A percentile compares a stretch with the other conserved stretches of the same genome.
Conservation (phyloP, 495 filamentous ascomycete genomes). For the Terfezia boudieri region DNA sequence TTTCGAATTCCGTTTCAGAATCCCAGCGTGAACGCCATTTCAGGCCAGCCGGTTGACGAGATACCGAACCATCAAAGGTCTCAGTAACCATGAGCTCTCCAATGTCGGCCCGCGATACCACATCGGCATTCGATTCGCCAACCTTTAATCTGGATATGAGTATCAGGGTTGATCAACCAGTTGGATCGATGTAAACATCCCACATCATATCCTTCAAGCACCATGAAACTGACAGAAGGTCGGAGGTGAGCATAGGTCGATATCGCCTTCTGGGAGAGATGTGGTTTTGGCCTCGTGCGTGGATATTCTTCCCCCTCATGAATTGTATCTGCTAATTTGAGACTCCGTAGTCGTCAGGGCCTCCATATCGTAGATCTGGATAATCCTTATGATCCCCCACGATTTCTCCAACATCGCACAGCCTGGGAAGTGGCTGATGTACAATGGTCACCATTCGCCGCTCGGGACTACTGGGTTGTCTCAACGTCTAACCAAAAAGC, state of each 20-base stretch:
- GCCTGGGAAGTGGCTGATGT: conserved; percentile 97
- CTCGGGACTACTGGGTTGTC: conserved; percentile 75
- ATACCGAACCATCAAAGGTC: background rate
- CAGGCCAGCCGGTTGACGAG: no score
- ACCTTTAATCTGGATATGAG: conserved; percentile 70
- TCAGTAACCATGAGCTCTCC: conserved; percentile 6
- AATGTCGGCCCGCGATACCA: conserved; percentile 19
- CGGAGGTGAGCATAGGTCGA: conserved; percentile 24
- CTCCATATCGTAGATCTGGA: conserved; percentile 88
- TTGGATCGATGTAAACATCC: conserved; percentile 35
- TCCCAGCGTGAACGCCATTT: no score
- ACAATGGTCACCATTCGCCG: conserved; percentile 88
- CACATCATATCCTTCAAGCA: background rate
- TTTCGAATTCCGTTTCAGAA: no score
- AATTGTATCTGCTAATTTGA: no score
- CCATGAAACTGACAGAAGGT: background rate
- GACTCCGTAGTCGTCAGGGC: conserved; percentile 37
- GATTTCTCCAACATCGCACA: conserved; percentile 63
- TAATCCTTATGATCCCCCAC: conserved; percentile 68
- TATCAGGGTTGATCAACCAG: conserved; percentile 59
- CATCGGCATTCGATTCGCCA: conserved; percentile 59
- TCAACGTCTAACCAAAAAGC: conserved; percentile 90
- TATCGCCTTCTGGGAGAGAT: conserved; percentile 82
- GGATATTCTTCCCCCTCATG: background rate
- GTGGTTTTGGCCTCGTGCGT: conserved; percentile 71